phyloP scores from a whole-genome alignment of 2,329 filamentous ascomycete species.

The Metarhizium anisopliae region DNA sequence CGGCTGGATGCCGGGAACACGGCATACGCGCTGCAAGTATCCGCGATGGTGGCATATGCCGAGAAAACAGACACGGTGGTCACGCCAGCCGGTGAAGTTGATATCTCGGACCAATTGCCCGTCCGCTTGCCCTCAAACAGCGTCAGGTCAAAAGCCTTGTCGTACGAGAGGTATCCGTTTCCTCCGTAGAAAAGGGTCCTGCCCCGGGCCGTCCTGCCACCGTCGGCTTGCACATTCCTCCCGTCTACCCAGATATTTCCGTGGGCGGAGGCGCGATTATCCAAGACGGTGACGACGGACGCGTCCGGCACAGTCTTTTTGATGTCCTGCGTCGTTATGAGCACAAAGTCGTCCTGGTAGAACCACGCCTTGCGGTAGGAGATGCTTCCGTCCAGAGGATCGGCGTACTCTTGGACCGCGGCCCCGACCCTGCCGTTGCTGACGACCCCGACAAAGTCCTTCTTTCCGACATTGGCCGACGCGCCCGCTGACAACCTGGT shows the following conservation, averaged over 20 bases:
- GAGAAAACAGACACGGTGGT: constrained; percentile 13
- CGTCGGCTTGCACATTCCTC: neutral
- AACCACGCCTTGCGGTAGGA: constrained; percentile 15
- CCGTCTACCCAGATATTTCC: constrained; percentile 9
- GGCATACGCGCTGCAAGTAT: constrained; percentile 8
- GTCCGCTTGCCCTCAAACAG: constrained; percentile 11
- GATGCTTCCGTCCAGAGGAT: constrained; percentile 11
- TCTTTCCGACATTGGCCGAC: constrained; percentile 8
- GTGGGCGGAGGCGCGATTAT: constrained; percentile 11
- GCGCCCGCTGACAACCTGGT: constrained; percentile 4
- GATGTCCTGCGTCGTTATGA: constrained; percentile 11
- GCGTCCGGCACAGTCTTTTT: constrained; percentile 1
- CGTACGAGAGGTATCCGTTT: constrained; percentile 13
- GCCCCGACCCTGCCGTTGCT: constrained; percentile 13
- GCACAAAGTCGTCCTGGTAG: constrained; percentile 12
- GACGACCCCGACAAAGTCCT: constrained; percentile 15
- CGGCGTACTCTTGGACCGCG: constrained; percentile 12
- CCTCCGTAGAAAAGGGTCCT: constrained; percentile 12
- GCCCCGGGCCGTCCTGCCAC: neutral
- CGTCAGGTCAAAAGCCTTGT: constrained; percentile 10
- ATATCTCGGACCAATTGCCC: constrained; percentile 16
- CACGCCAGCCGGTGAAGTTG: constrained; percentile 11
- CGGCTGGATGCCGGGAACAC: constrained; percentile 11
- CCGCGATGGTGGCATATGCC: constrained; percentile 10
- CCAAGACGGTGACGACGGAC: constrained; percentile 12